These are phyloP conservation scores for Pouteria campechiana DNA, from an alignment of 179 eudicot species.

Conservation along the genomic window DNA sequence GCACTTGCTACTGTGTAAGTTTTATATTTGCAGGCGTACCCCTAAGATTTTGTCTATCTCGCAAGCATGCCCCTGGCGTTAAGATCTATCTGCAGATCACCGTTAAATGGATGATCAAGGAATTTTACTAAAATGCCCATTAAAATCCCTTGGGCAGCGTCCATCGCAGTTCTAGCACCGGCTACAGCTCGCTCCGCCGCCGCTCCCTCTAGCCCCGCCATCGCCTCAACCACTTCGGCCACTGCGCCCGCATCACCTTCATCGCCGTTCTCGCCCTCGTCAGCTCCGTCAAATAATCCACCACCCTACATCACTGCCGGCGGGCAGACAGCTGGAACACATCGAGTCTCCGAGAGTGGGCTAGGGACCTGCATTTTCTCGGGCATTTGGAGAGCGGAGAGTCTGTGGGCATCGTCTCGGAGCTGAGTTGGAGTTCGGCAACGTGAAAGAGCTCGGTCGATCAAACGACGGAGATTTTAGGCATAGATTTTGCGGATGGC, in stretches of 20 bases:
- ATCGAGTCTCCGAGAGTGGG: slow-evolving; percentile 22
- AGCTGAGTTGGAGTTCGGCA: slow-evolving; percentile 54
- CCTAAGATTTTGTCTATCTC: no score
- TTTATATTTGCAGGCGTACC: no score
- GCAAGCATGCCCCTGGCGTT: no score
- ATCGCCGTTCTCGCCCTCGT: slow-evolving; percentile 47
- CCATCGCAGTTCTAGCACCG: slow-evolving; percentile 75
- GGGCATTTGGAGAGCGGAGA: slow-evolving; percentile 48
- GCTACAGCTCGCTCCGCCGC: slow-evolving; percentile 77
- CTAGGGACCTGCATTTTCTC: slow-evolving; percentile 61
- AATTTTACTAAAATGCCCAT: no score
- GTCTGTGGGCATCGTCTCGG: slow-evolving; percentile 39
- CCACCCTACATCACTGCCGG: slow-evolving; percentile 46
- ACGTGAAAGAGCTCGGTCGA: slow-evolving; percentile 62
- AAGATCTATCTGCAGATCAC: no score
- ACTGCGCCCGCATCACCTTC: slow-evolving; percentile 65
- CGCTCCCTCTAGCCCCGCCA: slow-evolving; percentile 57
- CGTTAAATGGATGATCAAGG: no score
- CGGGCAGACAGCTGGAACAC: no score
- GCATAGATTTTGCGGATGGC: no score
- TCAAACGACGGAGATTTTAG: no score
- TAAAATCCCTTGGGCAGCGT: slow-evolving; percentile 72
- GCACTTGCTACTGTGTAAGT: no score
- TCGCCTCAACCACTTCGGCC: slow-evolving; percentile 57
- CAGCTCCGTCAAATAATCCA: slow-evolving; percentile 22